Conservation (phyloP, 345 rosid genomes). For the Clarkia xantiana region DNA sequence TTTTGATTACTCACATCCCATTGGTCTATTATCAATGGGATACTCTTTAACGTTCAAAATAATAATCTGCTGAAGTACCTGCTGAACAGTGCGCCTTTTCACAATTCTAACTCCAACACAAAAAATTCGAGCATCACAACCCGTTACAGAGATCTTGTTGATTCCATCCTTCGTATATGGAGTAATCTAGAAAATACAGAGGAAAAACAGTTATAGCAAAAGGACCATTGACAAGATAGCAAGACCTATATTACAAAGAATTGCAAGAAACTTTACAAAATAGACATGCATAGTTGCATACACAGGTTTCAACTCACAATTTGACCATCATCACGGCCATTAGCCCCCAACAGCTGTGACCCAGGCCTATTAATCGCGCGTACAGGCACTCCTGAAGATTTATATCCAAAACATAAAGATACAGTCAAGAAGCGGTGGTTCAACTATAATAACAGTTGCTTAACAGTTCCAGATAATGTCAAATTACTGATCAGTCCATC, state of each 20-base stretch:
- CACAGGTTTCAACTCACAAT: slow-evolving; percentile 35
- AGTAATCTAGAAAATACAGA: slow-evolving; percentile 41
- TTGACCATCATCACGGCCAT: slow-evolving; percentile 98
- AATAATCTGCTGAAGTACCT: slow-evolving; percentile 25
- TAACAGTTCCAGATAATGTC: no score
- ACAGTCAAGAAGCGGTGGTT: neutral
- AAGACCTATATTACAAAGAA: slow-evolving; percentile 1
- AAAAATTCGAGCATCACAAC: slow-evolving; percentile 78
- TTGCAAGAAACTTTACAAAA: neutral
- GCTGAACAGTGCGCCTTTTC: slow-evolving; percentile 59
- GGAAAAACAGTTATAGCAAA: slow-evolving; percentile 4
- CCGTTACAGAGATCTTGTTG: slow-evolving; percentile 62
- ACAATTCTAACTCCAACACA: slow-evolving; percentile 85
- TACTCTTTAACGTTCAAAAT: no score
- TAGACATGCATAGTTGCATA: slow-evolving; percentile 1
- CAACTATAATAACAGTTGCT: neutral
- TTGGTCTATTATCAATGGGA: no score
- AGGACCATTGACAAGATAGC: neutral
- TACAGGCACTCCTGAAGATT: slow-evolving; percentile 38
- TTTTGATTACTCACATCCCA: no score
- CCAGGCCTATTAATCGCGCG: slow-evolving; percentile 88
- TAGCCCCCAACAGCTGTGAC: slow-evolving; percentile 72
- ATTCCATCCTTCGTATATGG: slow-evolving; percentile 58
- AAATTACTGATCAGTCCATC: no score
- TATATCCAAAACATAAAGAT: slow-evolving; percentile 1